These are phyloP conservation scores for Candida jianshihensis DNA, from an alignment of 805 yeast species.

Conservation along the genomic window DNA sequence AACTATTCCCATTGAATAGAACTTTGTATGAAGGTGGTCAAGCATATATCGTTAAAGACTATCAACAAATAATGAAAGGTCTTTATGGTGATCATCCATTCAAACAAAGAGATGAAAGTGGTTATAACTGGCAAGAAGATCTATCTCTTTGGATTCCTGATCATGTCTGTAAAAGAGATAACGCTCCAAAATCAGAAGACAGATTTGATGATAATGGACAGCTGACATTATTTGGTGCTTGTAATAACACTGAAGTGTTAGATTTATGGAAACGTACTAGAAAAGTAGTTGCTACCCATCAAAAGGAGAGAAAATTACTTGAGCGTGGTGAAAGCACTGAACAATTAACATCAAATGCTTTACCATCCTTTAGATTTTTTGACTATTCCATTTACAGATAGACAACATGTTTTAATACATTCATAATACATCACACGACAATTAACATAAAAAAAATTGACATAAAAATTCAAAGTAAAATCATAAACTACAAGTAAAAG, in stretches of 20 bases:
- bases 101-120: slow-evolving; percentile 5
- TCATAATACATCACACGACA: too few relatives aligned
- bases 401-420: too few relatives aligned
- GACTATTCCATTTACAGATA: slow-evolving; percentile 11
- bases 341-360: slow-evolving; percentile 18
- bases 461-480: too few relatives aligned
- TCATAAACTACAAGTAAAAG: too few relatives aligned
- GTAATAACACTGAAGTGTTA: slow-evolving; percentile 27
- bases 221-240: slow-evolving; percentile 33
- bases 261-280: slow-evolving; percentile 31
- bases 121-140: slow-evolving; percentile 35
- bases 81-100: slow-evolving; percentile 26
- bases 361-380: slow-evolving; percentile 31
- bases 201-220: slow-evolving; percentile 22
- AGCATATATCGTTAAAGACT: slow-evolving; percentile 36
- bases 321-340: slow-evolving; percentile 18
- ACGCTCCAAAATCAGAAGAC: slow-evolving; percentile 21
- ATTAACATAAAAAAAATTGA: too few relatives aligned
- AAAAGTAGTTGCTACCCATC: slow-evolving; percentile 22
- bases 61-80: slow-evolving; percentile 25
- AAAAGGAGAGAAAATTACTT: slow-evolving; percentile 20
- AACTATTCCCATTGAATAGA: slow-evolving; percentile 37
- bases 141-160: slow-evolving; percentile 42
- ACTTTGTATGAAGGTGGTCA: slow-evolving; percentile 40
- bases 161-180: slow-evolving; percentile 26